These are phyloP conservation scores for Xerocomellus intermedius DNA, from an alignment of 768 basidiomycete species.

Conservation along the genomic window DNA sequence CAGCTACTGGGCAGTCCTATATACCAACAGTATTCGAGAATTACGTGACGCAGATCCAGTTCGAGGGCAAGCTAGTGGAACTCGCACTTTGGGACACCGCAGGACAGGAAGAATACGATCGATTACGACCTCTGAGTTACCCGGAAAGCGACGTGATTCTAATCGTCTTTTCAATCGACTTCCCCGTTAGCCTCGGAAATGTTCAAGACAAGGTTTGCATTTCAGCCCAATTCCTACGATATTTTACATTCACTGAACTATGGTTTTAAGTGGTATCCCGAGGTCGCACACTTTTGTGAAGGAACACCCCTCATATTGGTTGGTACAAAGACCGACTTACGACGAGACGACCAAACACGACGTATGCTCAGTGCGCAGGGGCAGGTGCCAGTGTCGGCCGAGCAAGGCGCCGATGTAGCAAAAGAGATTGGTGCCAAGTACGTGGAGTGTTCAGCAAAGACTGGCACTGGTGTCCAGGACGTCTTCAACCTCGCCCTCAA, in stretches of 20 bases:
- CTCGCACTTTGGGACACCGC: conserved; percentile 99
- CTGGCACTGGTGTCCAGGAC: conserved; percentile 85
- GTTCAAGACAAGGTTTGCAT: conserved; percentile 79
- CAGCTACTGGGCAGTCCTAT: conserved; percentile 58
- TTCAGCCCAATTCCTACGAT: background rate
- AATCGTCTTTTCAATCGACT: conserved; percentile 93
- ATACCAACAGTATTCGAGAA: conserved; percentile 95
- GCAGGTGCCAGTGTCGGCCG: conserved; percentile 71
- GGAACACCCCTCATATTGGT: conserved; percentile 88
- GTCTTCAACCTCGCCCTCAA: conserved; percentile 87
- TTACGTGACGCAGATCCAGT: conserved; percentile 84
- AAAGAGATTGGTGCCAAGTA: conserved; percentile 93
- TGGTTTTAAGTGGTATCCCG: conserved; percentile 76
- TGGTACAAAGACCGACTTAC: conserved; percentile 91
- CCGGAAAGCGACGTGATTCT: conserved; percentile 90
- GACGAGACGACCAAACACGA: conserved; percentile 80
- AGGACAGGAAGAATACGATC: conserved; percentile 95
- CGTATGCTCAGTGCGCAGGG: conserved; percentile 91
- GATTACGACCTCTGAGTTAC: conserved; percentile 81
- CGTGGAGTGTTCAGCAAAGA: conserved; percentile 92
- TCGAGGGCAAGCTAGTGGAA: conserved; percentile 87
- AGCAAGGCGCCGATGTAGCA: conserved; percentile 83
- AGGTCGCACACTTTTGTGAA: conserved; percentile 91
- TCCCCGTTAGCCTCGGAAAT: conserved; percentile 86
- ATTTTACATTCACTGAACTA: conserved; percentile 9